Conservation (phyloP, 2,329 filamentous ascomycete genomes). For the Colletotrichum shisoi region DNA sequence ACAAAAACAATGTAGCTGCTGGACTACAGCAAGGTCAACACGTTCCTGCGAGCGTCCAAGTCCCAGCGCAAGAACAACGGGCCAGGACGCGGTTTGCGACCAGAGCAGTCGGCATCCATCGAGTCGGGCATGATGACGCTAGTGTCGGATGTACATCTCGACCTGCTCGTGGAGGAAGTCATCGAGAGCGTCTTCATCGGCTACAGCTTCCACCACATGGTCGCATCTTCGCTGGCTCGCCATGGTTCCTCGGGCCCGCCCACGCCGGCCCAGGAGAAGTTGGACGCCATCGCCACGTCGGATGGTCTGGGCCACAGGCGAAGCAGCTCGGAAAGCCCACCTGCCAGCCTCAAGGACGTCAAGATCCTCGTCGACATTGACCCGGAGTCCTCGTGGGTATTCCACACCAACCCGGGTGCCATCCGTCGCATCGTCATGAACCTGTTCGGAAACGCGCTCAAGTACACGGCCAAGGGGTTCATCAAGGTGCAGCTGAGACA, state of each 20-base stretch:
- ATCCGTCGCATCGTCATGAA: slow-evolving; percentile 63
- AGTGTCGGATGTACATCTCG: slow-evolving; percentile 48
- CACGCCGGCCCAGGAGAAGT: slow-evolving; percentile 36
- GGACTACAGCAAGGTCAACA: slow-evolving; percentile 62
- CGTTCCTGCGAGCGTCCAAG: slow-evolving; percentile 40
- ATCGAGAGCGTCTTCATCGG: slow-evolving; percentile 53
- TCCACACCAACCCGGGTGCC: slow-evolving; percentile 62
- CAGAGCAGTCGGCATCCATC: slow-evolving; percentile 30
- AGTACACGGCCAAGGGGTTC: slow-evolving; percentile 58
- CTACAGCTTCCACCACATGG: slow-evolving; percentile 48
- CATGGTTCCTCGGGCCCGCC: slow-evolving; percentile 43
- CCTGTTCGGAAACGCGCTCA: slow-evolving; percentile 62
- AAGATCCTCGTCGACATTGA: slow-evolving; percentile 61
- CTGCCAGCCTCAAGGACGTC: slow-evolving; percentile 41
- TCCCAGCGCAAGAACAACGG: slow-evolving; percentile 40
- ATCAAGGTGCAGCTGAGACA: slow-evolving; percentile 50
- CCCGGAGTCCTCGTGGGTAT: slow-evolving; percentile 57
- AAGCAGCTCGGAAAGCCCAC: slow-evolving; percentile 27
- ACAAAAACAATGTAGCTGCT: slow-evolving; percentile 46
- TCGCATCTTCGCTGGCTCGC: slow-evolving; percentile 45
- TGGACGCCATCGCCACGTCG: slow-evolving; percentile 38
- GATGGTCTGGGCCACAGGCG: slow-evolving; percentile 26
- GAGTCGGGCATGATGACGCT: slow-evolving; percentile 44
- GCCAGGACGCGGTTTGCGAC: slow-evolving; percentile 17
- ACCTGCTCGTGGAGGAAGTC: slow-evolving; percentile 50